Conservation (phyloP, 2,329 filamentous ascomycete genomes). For the Lithohypha guttulata region DNA sequence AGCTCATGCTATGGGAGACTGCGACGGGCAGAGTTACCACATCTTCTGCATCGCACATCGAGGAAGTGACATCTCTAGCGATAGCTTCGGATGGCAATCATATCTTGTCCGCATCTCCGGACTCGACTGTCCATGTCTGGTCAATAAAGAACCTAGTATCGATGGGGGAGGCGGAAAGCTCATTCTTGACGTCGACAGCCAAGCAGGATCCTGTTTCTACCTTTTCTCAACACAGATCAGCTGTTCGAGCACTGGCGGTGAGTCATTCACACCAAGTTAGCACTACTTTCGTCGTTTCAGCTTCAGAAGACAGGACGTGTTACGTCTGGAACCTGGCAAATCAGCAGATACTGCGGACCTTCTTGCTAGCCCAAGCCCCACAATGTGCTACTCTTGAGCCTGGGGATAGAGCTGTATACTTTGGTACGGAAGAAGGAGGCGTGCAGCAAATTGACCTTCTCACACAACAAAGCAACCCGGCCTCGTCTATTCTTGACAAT, state of each 20-base stretch:
- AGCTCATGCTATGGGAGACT: conserved; percentile 89
- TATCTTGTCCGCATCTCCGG: conserved; percentile 41
- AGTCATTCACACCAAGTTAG: conserved; percentile 57
- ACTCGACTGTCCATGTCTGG: conserved; percentile 91
- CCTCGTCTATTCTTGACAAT: conserved; percentile 18
- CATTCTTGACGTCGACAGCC: conserved; percentile 37
- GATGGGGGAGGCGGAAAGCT: conserved; percentile 39
- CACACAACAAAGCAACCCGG: conserved; percentile 8
- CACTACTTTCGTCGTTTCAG: conserved; percentile 73
- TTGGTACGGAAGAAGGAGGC: conserved; percentile 68
- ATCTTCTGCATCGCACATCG: conserved; percentile 33
- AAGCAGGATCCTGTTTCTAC: conserved; percentile 61
- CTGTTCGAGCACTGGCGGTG: conserved; percentile 38
- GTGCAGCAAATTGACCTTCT: conserved; percentile 72
- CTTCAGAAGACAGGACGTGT: conserved; percentile 75
- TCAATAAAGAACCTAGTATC: conserved; percentile 64
- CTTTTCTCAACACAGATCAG: conserved; percentile 57
- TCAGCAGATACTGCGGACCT: conserved; percentile 65
- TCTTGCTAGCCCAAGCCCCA: conserved; percentile 65
- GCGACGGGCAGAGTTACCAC: conserved; percentile 36
- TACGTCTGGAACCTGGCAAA: conserved; percentile 88
- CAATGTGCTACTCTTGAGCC: conserved; percentile 68
- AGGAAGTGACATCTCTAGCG: conserved; percentile 59
- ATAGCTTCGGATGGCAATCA: conserved; percentile 52
- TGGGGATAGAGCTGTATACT: conserved; percentile 70